phyloP scores from a whole-genome alignment of 176 grass and related monocot genomes.

The Carex myosuroides region DNA sequence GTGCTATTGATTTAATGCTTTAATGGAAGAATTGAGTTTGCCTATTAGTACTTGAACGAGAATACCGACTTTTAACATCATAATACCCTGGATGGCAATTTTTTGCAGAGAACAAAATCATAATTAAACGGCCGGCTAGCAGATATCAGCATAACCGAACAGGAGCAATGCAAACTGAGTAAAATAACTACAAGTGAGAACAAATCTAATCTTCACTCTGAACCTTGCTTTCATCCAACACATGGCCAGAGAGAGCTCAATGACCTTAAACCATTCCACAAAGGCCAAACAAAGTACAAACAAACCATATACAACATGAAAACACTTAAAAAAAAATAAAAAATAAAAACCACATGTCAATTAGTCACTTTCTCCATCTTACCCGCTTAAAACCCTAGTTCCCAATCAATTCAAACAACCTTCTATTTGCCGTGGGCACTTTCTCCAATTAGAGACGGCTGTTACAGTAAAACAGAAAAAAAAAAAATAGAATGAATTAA shows the following conservation, averaged over 20 bases:
- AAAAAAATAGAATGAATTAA: no score
- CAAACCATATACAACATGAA: constrained; percentile 5
- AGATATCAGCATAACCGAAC: neutral
- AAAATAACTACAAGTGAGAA: neutral
- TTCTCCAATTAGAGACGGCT: neutral
- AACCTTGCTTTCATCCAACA: neutral
- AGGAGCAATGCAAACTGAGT: neutral
- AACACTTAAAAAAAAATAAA: neutral
- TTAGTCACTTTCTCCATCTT: constrained; percentile 7
- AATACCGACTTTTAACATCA: no score
- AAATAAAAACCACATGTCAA: neutral
- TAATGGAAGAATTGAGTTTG: neutral
- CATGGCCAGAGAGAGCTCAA: neutral
- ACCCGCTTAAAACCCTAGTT: neutral
- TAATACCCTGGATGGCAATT: no score
- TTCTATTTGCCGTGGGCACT: neutral
- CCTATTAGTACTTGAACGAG: neutral
- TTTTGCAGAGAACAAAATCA: no score
- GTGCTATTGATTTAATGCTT: no score
- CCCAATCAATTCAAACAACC: neutral
- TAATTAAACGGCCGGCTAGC: no score
- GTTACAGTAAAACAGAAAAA: neutral
- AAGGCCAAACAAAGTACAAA: neutral
- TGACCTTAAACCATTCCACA: neutral
- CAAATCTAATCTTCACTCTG: neutral